phyloP scores from a whole-genome alignment of 768 basidiomycete genomes.

The Crepidotus variabilis region DNA sequence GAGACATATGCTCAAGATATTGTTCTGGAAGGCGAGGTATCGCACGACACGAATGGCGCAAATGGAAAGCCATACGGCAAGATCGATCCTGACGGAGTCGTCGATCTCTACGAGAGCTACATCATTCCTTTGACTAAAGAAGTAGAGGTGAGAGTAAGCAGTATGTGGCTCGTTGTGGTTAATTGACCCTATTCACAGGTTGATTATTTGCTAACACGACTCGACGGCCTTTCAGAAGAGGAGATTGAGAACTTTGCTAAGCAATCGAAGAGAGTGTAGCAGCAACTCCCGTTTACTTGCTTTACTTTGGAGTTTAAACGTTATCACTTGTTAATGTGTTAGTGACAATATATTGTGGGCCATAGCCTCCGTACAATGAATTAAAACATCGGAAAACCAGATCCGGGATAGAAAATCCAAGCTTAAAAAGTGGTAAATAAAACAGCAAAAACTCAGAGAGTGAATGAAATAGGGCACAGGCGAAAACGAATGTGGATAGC shows the following conservation, averaged over 20 bases:
- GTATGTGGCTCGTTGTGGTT: not conserved
- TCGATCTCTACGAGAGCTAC: constrained; percentile 89
- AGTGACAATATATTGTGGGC: constrained; percentile 1
- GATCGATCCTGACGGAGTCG: constrained; percentile 91
- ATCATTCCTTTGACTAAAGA: constrained; percentile 98
- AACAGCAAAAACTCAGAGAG: constrained; percentile 11
- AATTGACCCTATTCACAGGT: constrained; percentile 49
- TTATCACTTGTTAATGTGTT: no score
- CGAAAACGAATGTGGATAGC: constrained; percentile 8
- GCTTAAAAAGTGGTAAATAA: constrained; percentile 3
- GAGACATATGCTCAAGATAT: constrained; percentile 80
- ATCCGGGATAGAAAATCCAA: not conserved
- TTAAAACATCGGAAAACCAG: constrained; percentile 4
- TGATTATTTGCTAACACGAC: constrained; percentile 87
- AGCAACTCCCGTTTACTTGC: no score
- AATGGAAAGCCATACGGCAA: constrained; percentile 44
- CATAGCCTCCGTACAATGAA: not conserved
- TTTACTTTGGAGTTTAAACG: no score
- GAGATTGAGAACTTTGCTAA: constrained; percentile 65
- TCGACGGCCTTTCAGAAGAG: constrained; percentile 80
- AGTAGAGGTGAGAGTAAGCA: constrained; percentile 72
- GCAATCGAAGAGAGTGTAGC: not conserved
- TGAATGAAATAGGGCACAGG: constrained; percentile 10
- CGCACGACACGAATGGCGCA: constrained; percentile 26
- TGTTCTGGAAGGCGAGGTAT: constrained; percentile 53